Evolutionary conservation across 306 rosid species (phyloP).

Genomic region (Quercus mongolica): DNA sequence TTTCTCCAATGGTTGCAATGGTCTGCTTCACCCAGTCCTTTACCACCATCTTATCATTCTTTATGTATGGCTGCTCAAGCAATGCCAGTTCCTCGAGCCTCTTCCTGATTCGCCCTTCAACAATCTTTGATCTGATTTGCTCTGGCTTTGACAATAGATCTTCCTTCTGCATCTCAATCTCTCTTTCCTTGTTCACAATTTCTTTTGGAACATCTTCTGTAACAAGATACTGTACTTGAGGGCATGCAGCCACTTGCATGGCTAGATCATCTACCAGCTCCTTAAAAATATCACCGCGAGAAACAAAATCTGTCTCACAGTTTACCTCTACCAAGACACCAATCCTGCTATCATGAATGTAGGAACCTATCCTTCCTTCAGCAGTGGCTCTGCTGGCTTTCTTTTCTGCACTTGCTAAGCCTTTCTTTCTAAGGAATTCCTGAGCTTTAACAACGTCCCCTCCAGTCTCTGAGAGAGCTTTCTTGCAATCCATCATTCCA

Average conservation of each 20-base stretch:
- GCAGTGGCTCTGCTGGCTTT: constrained; percentile 91
- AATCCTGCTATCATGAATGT: constrained; percentile 89
- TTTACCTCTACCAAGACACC: constrained; percentile 87
- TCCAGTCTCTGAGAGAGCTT: constrained; percentile 70
- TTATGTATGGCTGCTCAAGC: constrained; percentile 95
- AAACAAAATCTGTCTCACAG: constrained; percentile 98
- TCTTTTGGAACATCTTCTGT: constrained; percentile 87
- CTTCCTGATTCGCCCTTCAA: constrained; percentile 90
- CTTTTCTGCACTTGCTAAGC: constrained; percentile 95
- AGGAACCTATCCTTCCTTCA: constrained; percentile 91
- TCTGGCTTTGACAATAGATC: constrained; percentile 92
- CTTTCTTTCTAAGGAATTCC: constrained; percentile 88
- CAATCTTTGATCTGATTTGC: constrained; percentile 86
- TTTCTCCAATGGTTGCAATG: constrained; percentile 91
- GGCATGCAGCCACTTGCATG: constrained; percentile 99
- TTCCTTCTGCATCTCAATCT: constrained; percentile 96
- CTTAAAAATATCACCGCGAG: constrained; percentile 89
- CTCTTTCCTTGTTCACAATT: constrained; percentile 74
- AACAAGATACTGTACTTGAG: constrained; percentile 72
- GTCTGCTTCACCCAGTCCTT: constrained; percentile 95
- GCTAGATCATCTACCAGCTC: constrained; percentile 97
- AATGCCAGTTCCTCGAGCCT: constrained; percentile 89
- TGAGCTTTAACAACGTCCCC: constrained; percentile 81
- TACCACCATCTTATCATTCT: constrained; percentile 77
- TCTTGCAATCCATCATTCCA: constrained; percentile 99